Conservation (phyloP, 176 grass and related monocot genomes). For the Stipa capillata region DNA sequence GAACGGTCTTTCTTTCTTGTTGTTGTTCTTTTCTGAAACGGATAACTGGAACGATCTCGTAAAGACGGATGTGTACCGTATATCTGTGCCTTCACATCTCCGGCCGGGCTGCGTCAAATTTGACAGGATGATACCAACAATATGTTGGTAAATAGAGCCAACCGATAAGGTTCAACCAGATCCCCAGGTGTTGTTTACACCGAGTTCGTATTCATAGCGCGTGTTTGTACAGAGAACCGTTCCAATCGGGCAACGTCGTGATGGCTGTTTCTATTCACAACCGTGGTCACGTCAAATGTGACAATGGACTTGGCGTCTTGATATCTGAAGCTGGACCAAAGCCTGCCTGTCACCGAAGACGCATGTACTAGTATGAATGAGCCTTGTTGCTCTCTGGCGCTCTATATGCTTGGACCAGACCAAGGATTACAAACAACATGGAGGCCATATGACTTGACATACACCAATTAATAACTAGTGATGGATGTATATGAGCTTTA, state of each 20-base stretch:
- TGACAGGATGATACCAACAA: not conserved
- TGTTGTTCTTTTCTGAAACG: not conserved
- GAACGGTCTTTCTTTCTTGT: not conserved
- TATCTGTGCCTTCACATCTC: not conserved
- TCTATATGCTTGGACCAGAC: slow-evolving; percentile 13
- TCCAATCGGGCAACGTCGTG: not conserved
- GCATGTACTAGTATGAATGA: not conserved
- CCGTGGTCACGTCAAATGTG: slow-evolving; percentile 20
- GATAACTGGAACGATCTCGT: not conserved
- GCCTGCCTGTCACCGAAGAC: not conserved
- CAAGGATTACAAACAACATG: not conserved
- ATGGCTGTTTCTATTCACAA: not conserved
- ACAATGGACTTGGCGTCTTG: slow-evolving; percentile 11
- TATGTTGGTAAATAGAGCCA: not conserved
- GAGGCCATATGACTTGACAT: not conserved
- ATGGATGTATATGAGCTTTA: not conserved
- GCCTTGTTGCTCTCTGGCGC: not conserved
- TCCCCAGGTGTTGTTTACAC: not conserved
- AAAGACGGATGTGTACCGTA: not conserved
- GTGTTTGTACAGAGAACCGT: not conserved
- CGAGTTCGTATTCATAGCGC: not conserved
- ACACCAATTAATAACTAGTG: not conserved
- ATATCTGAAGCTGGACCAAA: slow-evolving; percentile 3
- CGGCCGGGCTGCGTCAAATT: not conserved
- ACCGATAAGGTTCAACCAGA: not conserved